Percentiles rank a stretch among this genome's conserved stretches.
Evolutionary conservation across 495 filamentous ascomycete species (phyloP).

Genomic region (Trichoderma reesei): DNA sequence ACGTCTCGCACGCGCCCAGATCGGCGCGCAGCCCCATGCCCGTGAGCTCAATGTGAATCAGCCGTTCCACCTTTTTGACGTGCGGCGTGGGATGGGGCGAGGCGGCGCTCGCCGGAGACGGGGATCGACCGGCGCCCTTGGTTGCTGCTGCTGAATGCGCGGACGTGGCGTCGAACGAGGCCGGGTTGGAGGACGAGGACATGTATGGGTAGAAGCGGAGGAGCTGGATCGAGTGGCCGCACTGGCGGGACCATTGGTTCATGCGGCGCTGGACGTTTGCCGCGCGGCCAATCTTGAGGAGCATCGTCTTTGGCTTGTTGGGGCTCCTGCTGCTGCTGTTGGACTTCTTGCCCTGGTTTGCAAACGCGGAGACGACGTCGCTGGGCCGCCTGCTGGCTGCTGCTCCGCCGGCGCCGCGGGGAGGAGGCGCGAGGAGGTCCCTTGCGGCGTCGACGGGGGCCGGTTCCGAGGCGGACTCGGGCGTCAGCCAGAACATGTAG

Average conservation of each 20-base stretch:
- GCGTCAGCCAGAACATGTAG: slow-evolving; percentile 92
- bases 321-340: slow-evolving; percentile 8
- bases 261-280: slow-evolving; percentile 84
- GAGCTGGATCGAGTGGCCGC: slow-evolving; percentile 74
- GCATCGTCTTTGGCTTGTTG: slow-evolving; percentile 45
- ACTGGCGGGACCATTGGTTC: slow-evolving; percentile 89
- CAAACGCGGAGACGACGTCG: slow-evolving; percentile 55
- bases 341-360: slow-evolving; percentile 17
- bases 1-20: slow-evolving; percentile 54
- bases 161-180: not conserved
- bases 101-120: slow-evolving; percentile 17
- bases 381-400: slow-evolving; percentile 38
- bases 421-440: slow-evolving; percentile 42
- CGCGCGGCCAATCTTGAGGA: slow-evolving; percentile 88
- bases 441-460: slow-evolving; percentile 49
- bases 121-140: slow-evolving; percentile 22
- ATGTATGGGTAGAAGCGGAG: slow-evolving; percentile 89
- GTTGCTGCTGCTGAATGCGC: not conserved
- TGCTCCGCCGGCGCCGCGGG: slow-evolving; percentile 21
- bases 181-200: slow-evolving; percentile 18
- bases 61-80: slow-evolving; percentile 76
- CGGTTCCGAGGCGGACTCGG: slow-evolving; percentile 38
- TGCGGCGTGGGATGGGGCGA: slow-evolving; percentile 66
- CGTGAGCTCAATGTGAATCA: slow-evolving; percentile 83
- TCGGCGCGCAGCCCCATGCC: slow-evolving; percentile 51